Percentiles rank a stretch among this genome's conserved stretches.
phyloP scores from a whole-genome alignment of 2,329 filamentous ascomycete species.

The Aspergillus texensis region DNA sequence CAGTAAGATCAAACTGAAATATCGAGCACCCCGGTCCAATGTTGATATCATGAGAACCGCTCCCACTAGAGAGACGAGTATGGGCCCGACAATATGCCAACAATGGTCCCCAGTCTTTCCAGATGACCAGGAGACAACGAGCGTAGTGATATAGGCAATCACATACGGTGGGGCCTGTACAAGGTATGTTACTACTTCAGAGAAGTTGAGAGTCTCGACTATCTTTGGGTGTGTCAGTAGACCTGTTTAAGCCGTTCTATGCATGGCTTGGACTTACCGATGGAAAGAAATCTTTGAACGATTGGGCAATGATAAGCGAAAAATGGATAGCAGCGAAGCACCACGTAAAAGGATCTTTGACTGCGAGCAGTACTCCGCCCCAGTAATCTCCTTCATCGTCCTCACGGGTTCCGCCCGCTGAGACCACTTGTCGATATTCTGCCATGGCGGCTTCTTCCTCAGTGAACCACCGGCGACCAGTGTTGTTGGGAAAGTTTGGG shows the following conservation, averaged over 20 bases:
- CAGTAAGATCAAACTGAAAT: constrained; percentile 15
- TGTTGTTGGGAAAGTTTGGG: not conserved
- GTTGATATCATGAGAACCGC: constrained; percentile 17
- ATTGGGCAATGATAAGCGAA: not conserved
- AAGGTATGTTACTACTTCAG: not conserved
- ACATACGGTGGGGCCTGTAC: not conserved
- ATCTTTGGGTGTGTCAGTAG: not conserved
- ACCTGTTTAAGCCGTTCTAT: not conserved
- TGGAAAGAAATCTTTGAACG: not conserved
- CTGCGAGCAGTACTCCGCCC: not conserved
- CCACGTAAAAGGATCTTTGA: not conserved
- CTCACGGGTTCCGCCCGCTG: not conserved
- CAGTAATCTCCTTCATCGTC: not conserved
- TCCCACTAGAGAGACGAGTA: constrained; percentile 10
- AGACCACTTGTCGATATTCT: not conserved
- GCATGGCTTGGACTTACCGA: not conserved
- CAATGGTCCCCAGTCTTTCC: not conserved
- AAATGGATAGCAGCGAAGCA: not conserved
- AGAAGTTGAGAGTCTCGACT: not conserved
- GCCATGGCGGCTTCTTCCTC: not conserved
- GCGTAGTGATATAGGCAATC: not conserved
- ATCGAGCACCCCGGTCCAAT: constrained; percentile 11
- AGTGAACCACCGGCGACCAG: not conserved
- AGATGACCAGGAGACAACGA: not conserved
- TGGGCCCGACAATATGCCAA: constrained; percentile 13